Evolutionary conservation across 83 land plant species (phyloP), one percentile per base, ranked within the genome.

Genomic region (Larix sibirica): DNA sequence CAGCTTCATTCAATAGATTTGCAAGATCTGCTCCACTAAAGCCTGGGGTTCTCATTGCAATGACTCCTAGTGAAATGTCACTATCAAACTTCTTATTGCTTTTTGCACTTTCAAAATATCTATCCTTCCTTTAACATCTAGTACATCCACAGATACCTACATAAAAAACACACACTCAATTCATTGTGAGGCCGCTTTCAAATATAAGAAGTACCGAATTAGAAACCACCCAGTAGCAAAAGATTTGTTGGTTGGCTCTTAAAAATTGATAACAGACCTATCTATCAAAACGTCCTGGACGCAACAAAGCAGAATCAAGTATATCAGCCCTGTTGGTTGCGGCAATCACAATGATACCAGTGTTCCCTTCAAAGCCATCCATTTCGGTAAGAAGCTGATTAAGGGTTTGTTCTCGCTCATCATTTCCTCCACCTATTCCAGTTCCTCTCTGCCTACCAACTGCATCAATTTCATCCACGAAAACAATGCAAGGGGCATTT

Each of bases 21-120:
- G 98, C 99, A 83, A 97, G 97, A 85, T 97, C 99, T 47, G 98
- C 98, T 74, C 99, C 99, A 90, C 98, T 97, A 84, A 97, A 97
- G 31, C 99, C 99, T 31, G 99, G 99, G 9, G 99, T 97, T 85
- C 99, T 91, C 99, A 97, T 95, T 58, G 99, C 99, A 69, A 97
- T 84, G 18, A 97, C 95, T 68, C 94, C 99, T 70, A 97, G 90
- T 13, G 98, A 95, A 6, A 97, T 98, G 88, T 96, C 97, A 1
- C 58, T 50, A 38, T 89, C 97, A 84, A 97, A 97, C 86, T 97
- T 97, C 86, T 97, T 97, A 65, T 97, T 96, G 84, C 90, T 60
- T 2, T 62, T 98, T 80, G 99, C 81, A 97, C 99, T 85, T 97
- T 97, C 81, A 97, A 90, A 54, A 97, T 97, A 69, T 96, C 99